These are phyloP conservation scores for Fragaria ananassa DNA, from an alignment of 306 rosid genomes.

Conservation along the genomic window DNA sequence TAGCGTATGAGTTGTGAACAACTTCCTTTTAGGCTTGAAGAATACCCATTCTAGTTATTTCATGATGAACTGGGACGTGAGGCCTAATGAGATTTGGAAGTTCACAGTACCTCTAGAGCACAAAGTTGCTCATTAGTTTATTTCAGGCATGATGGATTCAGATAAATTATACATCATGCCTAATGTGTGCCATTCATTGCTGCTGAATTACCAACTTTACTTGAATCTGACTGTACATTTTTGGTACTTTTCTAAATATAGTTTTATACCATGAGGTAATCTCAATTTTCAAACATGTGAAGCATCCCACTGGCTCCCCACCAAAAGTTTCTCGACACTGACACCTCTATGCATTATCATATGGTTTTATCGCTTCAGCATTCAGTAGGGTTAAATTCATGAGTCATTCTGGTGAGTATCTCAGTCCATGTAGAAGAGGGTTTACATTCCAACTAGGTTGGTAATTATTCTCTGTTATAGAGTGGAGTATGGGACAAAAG, in stretches of 20 bases:
- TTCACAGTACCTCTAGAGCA: not conserved
- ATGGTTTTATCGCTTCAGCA: not conserved
- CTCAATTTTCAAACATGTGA: not conserved
- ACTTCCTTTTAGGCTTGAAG: not conserved
- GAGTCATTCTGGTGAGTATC: not conserved
- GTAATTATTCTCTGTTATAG: slow-evolving; percentile 1
- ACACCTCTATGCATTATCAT: not conserved
- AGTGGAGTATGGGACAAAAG: not conserved
- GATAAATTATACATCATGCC: not conserved
- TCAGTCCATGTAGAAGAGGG: not conserved
- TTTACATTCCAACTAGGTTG: slow-evolving; percentile 1
- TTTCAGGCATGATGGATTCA: not conserved
- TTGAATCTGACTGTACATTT: slow-evolving; percentile 2
- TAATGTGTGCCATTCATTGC: not conserved
- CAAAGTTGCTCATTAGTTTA: not conserved
- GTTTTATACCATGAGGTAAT: not conserved
- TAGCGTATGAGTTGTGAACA: not conserved
- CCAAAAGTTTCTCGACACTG: slow-evolving; percentile 12
- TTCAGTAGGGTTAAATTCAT: not conserved
- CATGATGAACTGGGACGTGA: not conserved
- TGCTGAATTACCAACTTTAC: not conserved
- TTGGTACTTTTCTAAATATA: not conserved
- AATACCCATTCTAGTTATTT: not conserved
- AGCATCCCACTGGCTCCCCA: slow-evolving; percentile 10
- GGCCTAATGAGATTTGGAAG: not conserved